These are phyloP conservation scores for Quercus berberidifolia DNA, from an alignment of 306 rosid species.

Conservation along the genomic window DNA sequence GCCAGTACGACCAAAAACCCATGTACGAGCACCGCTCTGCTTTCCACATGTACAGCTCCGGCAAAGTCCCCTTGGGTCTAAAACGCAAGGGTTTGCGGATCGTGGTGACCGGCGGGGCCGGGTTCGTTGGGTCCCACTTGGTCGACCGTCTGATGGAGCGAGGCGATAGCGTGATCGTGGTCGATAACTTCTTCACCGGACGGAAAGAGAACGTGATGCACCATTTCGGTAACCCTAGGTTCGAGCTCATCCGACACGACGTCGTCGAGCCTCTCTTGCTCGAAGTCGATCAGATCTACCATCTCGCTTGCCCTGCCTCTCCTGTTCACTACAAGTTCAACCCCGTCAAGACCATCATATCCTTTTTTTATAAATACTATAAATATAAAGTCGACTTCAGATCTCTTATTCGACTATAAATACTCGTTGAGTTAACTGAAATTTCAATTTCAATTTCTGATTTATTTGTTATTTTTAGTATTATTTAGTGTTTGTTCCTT, in stretches of 20 bases:
- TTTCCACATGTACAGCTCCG: conserved; percentile 36
- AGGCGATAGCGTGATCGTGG: conserved; percentile 91
- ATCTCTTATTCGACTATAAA: too few relatives aligned
- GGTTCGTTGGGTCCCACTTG: conserved; percentile 88
- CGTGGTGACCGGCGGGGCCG: conserved; percentile 96
- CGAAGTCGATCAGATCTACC: conserved; percentile 98
- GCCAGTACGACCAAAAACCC: conserved; percentile 11
- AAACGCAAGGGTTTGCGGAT: conserved; percentile 81
- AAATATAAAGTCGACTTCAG: too few relatives aligned
- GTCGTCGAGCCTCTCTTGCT: conserved; percentile 90
- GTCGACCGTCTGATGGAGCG: conserved; percentile 90
- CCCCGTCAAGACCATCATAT: conserved; percentile 96
- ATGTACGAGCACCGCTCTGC: conserved; percentile 29
- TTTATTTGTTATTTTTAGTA: not conserved
- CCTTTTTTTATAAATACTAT: conserved; percentile 35
- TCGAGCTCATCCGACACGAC: conserved; percentile 92
- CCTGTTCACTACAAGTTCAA: conserved; percentile 97
- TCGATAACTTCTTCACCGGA: conserved; percentile 92
- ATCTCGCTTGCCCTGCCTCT: conserved; percentile 95
- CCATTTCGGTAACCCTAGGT: conserved; percentile 84
- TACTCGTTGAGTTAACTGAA: too few relatives aligned
- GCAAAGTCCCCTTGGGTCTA: conserved; percentile 78
- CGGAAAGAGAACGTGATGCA: conserved; percentile 92
- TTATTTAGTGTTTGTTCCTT: conserved; percentile 22
- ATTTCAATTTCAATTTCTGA: not conserved